phyloP scores from a whole-genome alignment of 805 yeast species.

The Candida cerambycidarum region DNA sequence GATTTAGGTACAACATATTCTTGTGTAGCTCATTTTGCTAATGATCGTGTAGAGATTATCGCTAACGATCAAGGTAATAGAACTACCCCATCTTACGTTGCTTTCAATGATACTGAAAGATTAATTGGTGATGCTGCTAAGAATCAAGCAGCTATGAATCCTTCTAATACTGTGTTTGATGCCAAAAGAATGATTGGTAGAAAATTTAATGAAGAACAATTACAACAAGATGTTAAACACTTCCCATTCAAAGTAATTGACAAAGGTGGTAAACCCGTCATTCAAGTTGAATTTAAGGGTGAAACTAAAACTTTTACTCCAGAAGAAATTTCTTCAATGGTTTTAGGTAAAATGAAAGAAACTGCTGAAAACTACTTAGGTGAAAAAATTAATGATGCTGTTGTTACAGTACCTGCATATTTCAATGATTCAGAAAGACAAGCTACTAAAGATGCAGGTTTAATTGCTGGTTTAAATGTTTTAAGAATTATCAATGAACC shows the following conservation, averaged over 20 bases:
- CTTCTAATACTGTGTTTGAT: constrained; percentile 88
- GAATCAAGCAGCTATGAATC: constrained; percentile 98
- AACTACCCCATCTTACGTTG: constrained; percentile 96
- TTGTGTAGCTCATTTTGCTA: constrained; percentile 74
- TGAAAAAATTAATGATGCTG: constrained; percentile 61
- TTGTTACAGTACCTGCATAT: constrained; percentile 45
- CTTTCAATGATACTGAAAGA: constrained; percentile 94
- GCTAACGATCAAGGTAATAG: constrained; percentile 99
- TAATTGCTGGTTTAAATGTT: constrained; percentile 47
- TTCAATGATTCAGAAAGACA: constrained; percentile 46
- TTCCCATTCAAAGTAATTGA: constrained; percentile 83
- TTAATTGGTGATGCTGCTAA: constrained; percentile 97
- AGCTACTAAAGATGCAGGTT: constrained; percentile 45
- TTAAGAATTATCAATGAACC: constrained; percentile 46
- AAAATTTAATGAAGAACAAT: constrained; percentile 76
- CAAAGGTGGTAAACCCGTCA: constrained; percentile 81
- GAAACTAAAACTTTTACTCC: constrained; percentile 86
- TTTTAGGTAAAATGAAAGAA: constrained; percentile 87
- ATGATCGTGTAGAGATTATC: constrained; percentile 89
- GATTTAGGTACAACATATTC: constrained; percentile 98
- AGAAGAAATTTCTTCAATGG: constrained; percentile 93
- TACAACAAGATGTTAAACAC: constrained; percentile 77
- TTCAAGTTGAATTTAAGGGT: constrained; percentile 85
- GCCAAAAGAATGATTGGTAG: constrained; percentile 93
- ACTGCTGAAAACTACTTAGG: constrained; percentile 93